Evolutionary conservation across 2,329 filamentous ascomycete species (phyloP), one percentile per base, ranked within the genome.

Genomic region (Lasiodiplodia hormozganensis): DNA sequence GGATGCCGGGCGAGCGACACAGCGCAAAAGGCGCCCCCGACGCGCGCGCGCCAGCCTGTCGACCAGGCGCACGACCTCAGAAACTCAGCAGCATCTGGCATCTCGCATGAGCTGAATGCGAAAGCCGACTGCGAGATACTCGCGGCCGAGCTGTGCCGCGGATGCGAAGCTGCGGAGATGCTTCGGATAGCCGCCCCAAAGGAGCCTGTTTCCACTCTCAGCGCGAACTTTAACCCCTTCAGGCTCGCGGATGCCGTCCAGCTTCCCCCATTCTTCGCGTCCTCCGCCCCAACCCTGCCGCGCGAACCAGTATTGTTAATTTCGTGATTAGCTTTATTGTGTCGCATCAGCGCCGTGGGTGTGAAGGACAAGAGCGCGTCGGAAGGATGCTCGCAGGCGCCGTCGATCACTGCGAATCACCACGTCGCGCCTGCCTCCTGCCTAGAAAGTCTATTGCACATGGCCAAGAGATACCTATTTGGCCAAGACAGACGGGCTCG

Each of bases 181-280:
- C 47, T 53, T 64, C 60, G 60, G 60, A 64, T 64, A 64, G 43
- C 43, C 47, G 47, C 47, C 43, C 23, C 51, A 53, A n/a, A 47
- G 43, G 43, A 16, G 14, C 53, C 28, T 40, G 21, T n/a, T 38
- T 18, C 47, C 21, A 49, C 18, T 34, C 43, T 21, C 58, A 43
- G 5, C 28, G 58, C 58, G 49, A 62, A 49, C 25, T 51, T 62
- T 62, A 62, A 51, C 58, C 43, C 23, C 12, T 51, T 28, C 49
- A 14, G 58, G 43, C 58, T 36, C 25, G 21, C 11, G 14, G 43
- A 51, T 23, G 58, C 57, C 21, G 23, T 18, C 28, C 25, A 31
- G 23, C 54, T 53, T 25, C 43, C 31, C 57, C 43, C 57, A 23
- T 62, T 23, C 38, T 31, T 18, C 25, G 34, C 18, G 2, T 28